Evolutionary conservation across 257 asterid genomes (phyloP).

Genomic region (Solanum rostratum): DNA sequence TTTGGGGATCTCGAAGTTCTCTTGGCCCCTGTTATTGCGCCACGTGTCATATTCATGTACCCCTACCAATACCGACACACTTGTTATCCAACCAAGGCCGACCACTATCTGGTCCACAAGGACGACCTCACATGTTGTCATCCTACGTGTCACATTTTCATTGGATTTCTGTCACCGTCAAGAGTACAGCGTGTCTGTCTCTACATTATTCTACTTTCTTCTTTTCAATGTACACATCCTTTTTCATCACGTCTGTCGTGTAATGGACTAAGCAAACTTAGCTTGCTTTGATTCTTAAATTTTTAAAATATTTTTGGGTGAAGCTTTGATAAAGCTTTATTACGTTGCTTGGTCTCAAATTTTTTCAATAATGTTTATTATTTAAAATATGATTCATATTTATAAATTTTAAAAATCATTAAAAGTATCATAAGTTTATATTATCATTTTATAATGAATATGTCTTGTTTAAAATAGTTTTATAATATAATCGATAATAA

Average conservation of each 20-base stretch:
- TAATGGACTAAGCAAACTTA: not conserved
- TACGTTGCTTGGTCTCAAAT: no score
- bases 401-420: no score
- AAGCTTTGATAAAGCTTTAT: no score
- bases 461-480: no score
- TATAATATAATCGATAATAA: no score
- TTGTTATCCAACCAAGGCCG: conserved; percentile 34
- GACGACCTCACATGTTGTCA: conserved; percentile 6
- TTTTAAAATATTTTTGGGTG: no score
- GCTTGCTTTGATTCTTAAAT: no score
- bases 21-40: not conserved
- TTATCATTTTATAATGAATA: no score
- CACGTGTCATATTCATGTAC: conserved; percentile 18
- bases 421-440: no score
- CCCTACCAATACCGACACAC: conserved; percentile 10
- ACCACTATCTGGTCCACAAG: conserved; percentile 31
- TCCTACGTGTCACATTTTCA: conserved; percentile 1
- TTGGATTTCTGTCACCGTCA: not conserved
- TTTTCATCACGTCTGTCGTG: not conserved
- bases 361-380: no score
- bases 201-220: not conserved
- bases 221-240: not conserved
- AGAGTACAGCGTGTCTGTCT: conserved; percentile 3
- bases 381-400: no score
- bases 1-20: conserved; percentile 18